These are phyloP conservation scores for Hypholoma sublateritium DNA, from an alignment of 768 basidiomycete species.

Conservation along the genomic window DNA sequence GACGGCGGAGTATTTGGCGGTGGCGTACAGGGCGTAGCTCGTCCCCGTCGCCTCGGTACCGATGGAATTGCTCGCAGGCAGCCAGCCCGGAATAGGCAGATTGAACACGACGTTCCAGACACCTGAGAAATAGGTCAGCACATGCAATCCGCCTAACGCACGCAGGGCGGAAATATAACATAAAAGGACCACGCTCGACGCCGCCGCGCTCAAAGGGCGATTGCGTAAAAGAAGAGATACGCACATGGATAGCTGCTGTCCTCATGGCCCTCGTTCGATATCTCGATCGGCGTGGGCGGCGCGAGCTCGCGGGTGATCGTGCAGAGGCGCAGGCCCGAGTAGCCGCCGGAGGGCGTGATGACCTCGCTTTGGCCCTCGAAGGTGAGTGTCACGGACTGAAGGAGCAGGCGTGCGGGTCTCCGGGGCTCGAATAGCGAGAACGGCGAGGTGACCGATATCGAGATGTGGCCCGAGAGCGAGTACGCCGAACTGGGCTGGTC, in stretches of 20 bases:
- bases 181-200: background rate
- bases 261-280: conserved; percentile 66
- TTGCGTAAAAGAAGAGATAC: conserved; percentile 5
- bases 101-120: conserved; percentile 81
- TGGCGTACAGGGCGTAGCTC: conserved; percentile 66
- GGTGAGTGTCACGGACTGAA: conserved; percentile 70
- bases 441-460: conserved; percentile 60
- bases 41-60: conserved; percentile 56
- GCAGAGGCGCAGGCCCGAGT: conserved; percentile 68
- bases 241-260: conserved; percentile 52
- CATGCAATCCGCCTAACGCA: conserved; percentile 2
- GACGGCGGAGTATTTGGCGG: conserved; percentile 53
- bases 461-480: conserved; percentile 82
- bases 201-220: background rate
- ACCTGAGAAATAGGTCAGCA: conserved; percentile 26
- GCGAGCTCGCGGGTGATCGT: conserved; percentile 64
- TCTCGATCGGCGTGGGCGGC: conserved; percentile 50
- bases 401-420: conserved; percentile 48
- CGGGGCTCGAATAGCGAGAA: conserved; percentile 56
- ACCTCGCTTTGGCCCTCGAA: conserved; percentile 89
- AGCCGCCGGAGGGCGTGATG: conserved; percentile 61
- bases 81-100: conserved; percentile 86
- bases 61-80: conserved; percentile 60
- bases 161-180: conserved; percentile 7
- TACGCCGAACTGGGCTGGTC: conserved; percentile 64